Conservation (phyloP, 2,329 filamentous ascomycete species). For the Pseudogymnoascus sp. region DNA sequence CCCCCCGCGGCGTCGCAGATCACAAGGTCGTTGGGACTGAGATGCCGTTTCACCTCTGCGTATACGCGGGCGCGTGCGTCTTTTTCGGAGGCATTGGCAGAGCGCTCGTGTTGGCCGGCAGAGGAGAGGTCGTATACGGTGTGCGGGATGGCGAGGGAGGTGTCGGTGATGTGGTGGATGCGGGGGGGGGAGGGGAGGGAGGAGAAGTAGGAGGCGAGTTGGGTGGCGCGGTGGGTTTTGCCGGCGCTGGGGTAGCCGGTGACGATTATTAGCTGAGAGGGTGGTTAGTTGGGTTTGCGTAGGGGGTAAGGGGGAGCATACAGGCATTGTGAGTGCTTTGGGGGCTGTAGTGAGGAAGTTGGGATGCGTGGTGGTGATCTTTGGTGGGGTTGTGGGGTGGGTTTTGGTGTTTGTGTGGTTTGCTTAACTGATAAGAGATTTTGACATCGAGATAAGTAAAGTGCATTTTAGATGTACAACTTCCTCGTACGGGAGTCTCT, state of each 20-base stretch:
- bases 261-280: conserved; percentile 54
- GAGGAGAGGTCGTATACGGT: conserved; percentile 61
- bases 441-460: background rate
- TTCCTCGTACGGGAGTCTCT: no score
- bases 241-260: conserved; percentile 62
- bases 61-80: conserved; percentile 71
- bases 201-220: conserved; percentile 61
- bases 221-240: conserved; percentile 58
- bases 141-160: conserved; percentile 61
- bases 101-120: conserved; percentile 54
- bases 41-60: conserved; percentile 68
- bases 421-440: background rate
- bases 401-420: background rate
- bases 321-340: background rate
- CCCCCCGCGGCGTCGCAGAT: conserved; percentile 60
- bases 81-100: conserved; percentile 70
- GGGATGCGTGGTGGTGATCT: background rate
- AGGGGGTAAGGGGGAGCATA: background rate
- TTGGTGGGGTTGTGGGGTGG: background rate
- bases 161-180: conserved; percentile 68
- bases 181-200: conserved; percentile 48
- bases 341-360: background rate
- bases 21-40: conserved; percentile 67
- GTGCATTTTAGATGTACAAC: no score
- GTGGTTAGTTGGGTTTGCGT: background rate